A percentile compares a stretch with the other conserved stretches of the same genome.
These are phyloP conservation scores for Tothia fuscella DNA, from an alignment of 2,329 filamentous ascomycete genomes.

Conservation along the genomic window DNA sequence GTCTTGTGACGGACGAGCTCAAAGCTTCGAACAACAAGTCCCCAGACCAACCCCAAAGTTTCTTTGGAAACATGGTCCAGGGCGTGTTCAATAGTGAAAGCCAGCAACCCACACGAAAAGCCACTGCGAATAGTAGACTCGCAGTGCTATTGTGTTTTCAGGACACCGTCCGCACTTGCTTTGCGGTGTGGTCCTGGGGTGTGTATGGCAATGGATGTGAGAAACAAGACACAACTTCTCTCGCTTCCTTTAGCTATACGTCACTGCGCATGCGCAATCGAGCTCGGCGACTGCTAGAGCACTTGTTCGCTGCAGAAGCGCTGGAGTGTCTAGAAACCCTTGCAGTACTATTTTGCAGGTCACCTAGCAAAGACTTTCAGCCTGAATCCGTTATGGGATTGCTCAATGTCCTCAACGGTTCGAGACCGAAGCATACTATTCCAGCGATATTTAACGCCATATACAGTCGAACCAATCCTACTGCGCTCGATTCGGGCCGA, in stretches of 20 bases:
- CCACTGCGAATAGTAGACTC: slow-evolving; percentile 82
- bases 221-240: slow-evolving; percentile 51
- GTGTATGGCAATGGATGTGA: slow-evolving; percentile 47
- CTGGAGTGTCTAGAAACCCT: slow-evolving; percentile 89
- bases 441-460: slow-evolving; percentile 93
- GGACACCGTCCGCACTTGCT: slow-evolving; percentile 85
- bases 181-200: slow-evolving; percentile 90
- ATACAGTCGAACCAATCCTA: slow-evolving; percentile 83
- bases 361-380: slow-evolving; percentile 36
- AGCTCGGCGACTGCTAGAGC: slow-evolving; percentile 76
- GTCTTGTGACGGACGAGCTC: slow-evolving; percentile 63
- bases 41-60: slow-evolving; percentile 71
- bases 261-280: slow-evolving; percentile 84
- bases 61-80: slow-evolving; percentile 91
- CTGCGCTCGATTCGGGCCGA: slow-evolving; percentile 62
- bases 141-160: slow-evolving; percentile 95
- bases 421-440: slow-evolving; percentile 79
- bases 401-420: slow-evolving; percentile 81
- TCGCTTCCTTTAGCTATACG: slow-evolving; percentile 80
- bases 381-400: slow-evolving; percentile 66
- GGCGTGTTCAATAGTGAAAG: slow-evolving; percentile 75
- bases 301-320: slow-evolving; percentile 83
- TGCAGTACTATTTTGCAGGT: slow-evolving; percentile 66
- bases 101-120: slow-evolving; percentile 57
- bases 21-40: slow-evolving; percentile 57